Conservation (phyloP, 805 yeast species). For the Kuraishia molischiana region DNA sequence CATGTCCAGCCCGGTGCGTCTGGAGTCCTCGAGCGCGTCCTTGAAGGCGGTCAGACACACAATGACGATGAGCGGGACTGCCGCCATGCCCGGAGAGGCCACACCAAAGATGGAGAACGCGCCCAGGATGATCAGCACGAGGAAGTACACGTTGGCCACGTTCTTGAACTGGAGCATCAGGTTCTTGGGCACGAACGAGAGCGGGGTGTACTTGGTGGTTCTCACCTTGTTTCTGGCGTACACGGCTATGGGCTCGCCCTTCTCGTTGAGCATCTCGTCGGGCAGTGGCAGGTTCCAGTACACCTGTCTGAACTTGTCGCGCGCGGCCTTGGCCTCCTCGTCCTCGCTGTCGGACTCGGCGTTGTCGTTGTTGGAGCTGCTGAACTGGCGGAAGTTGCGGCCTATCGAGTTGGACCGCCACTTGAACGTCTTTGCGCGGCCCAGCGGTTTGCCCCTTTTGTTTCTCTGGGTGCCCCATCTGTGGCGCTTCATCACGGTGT, state of each 20-base stretch:
- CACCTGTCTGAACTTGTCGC: constrained; percentile 27
- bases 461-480: constrained; percentile 90
- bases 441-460: constrained; percentile 56
- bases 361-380: constrained; percentile 3
- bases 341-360: constrained; percentile 9
- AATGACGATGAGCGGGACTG: constrained; percentile 74
- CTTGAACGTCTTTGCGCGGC: constrained; percentile 47
- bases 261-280: constrained; percentile 43
- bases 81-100: constrained; percentile 62
- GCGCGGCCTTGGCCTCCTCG: constrained; percentile 5
- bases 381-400: constrained; percentile 10
- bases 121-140: constrained; percentile 71
- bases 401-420: constrained; percentile 12
- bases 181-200: constrained; percentile 83
- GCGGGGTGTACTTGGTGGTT: constrained; percentile 91
- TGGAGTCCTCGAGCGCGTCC: constrained; percentile 75
- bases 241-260: constrained; percentile 45
- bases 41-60: constrained; percentile 66
- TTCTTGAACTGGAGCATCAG: constrained; percentile 71
- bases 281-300: constrained; percentile 58
- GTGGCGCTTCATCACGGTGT: constrained; percentile 57
- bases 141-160: constrained; percentile 84
- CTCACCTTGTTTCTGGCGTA: constrained; percentile 88
- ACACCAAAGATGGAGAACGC: constrained; percentile 74
- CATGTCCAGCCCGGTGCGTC: constrained; percentile 61